These are phyloP conservation scores for Spathaspora sp. DNA, from an alignment of 805 yeast genomes.

Conservation along the genomic window DNA sequence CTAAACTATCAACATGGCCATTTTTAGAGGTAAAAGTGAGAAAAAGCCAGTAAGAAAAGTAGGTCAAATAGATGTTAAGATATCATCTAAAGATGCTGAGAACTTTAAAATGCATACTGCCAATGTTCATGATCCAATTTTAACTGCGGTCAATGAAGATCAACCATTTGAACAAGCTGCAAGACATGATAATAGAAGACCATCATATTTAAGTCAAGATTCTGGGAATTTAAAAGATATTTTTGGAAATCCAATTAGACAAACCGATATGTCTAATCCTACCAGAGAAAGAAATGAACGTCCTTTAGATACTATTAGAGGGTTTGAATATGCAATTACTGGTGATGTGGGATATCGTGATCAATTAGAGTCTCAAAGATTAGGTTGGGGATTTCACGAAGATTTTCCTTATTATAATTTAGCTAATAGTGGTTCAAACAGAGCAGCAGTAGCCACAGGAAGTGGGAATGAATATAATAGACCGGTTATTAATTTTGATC, in stretches of 20 bases:
- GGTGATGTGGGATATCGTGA: constrained; percentile 80
- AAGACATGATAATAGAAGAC: constrained; percentile 30
- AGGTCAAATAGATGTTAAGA: constrained; percentile 21
- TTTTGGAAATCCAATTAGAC: constrained; percentile 76
- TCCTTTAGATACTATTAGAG: constrained; percentile 92
- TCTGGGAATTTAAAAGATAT: constrained; percentile 66
- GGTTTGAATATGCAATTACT: constrained; percentile 90
- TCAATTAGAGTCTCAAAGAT: constrained; percentile 69
- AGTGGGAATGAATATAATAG: constrained; percentile 27
- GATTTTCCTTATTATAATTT: constrained; percentile 59
- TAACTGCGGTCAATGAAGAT: constrained; percentile 89
- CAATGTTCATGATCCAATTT: constrained; percentile 76
- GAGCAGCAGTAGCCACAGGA: constrained; percentile 18
- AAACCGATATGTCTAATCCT: constrained; percentile 90
- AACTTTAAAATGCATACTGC: constrained; percentile 63
- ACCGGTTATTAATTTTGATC: constrained; percentile 39
- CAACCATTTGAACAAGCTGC: constrained; percentile 83
- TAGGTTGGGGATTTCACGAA: constrained; percentile 87
- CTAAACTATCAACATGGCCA: constrained; percentile 19
- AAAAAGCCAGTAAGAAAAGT: constrained; percentile 5
- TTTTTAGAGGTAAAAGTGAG: constrained; percentile 33
- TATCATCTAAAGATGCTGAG: constrained; percentile 19
- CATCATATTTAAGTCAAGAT: constrained; percentile 43
- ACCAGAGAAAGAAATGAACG: constrained; percentile 91
- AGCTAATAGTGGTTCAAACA: constrained; percentile 4